phyloP scores from a whole-genome alignment of 2,329 filamentous ascomycete genomes.

The Cladosporium sp. region DNA sequence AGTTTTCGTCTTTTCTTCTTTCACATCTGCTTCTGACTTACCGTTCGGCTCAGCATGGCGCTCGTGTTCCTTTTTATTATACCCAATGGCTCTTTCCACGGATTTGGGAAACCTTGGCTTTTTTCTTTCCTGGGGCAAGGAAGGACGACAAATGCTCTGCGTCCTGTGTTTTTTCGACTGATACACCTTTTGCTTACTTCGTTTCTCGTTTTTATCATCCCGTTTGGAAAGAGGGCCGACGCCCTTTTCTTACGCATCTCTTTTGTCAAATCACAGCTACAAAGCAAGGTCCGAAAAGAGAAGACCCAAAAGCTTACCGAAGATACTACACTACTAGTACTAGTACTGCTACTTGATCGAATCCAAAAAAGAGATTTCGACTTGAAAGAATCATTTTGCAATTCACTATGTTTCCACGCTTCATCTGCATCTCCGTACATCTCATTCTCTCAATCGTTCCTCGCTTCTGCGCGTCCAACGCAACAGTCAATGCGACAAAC shows the following conservation, averaged over 20 bases:
- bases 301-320: no score
- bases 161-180: constrained; percentile 2
- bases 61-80: not conserved
- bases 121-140: no score
- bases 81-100: not conserved
- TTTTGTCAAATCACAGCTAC: constrained; percentile 4
- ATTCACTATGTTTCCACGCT: no score
- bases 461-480: no score
- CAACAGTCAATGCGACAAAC: no score
- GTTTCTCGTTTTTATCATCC: not conserved
- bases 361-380: not conserved
- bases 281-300: not conserved
- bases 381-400: no score
- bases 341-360: not conserved
- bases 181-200: constrained; percentile 8
- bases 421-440: no score
- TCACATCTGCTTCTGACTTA: not conserved
- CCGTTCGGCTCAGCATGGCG: constrained; percentile 6
- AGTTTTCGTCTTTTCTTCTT: constrained; percentile 1
- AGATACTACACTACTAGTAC: not conserved
- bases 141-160: no score
- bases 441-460: no score
- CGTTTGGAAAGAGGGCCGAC: not conserved
- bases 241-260: constrained; percentile 5
- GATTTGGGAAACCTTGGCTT: not conserved